Evolutionary conservation across 306 rosid genomes (phyloP).

Genomic region (Acmispon strigosus): DNA sequence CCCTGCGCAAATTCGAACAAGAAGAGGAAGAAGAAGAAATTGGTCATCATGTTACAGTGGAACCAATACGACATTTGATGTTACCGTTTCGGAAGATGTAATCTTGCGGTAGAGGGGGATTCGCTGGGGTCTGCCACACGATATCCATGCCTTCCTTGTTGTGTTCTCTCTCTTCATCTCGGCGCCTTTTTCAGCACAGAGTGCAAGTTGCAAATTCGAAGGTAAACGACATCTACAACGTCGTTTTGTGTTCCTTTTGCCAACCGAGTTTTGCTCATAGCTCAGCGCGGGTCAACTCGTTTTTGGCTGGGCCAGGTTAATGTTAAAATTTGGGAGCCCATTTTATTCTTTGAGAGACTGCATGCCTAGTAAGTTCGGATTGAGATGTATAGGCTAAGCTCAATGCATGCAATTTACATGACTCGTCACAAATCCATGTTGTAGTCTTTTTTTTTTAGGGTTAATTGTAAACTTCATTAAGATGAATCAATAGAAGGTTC

Average conservation of each 20-base stretch:
- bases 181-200: not conserved
- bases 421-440: no score
- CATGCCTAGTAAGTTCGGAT: no score
- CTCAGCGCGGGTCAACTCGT: no score
- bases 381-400: no score
- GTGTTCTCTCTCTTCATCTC: slow-evolving; percentile 32
- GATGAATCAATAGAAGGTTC: no score
- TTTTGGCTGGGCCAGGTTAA: no score
- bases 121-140: slow-evolving; percentile 88
- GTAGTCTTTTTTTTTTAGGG: no score
- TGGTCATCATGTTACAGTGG: not conserved
- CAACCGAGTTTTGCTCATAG: no score
- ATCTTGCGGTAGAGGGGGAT: slow-evolving; percentile 58
- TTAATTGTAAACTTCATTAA: no score
- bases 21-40: not conserved
- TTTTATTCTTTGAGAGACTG: no score
- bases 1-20: slow-evolving; percentile 49
- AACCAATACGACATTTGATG: not conserved
- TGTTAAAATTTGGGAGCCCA: no score
- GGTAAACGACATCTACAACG: slow-evolving; percentile 11
- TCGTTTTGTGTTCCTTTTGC: not conserved
- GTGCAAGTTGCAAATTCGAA: not conserved
- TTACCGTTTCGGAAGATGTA: slow-evolving; percentile 67
- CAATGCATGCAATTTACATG: no score
- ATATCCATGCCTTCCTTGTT: slow-evolving; percentile 46